These are phyloP conservation scores for Carpinus fangiana DNA, from an alignment of 306 rosid species.

Conservation along the genomic window DNA sequence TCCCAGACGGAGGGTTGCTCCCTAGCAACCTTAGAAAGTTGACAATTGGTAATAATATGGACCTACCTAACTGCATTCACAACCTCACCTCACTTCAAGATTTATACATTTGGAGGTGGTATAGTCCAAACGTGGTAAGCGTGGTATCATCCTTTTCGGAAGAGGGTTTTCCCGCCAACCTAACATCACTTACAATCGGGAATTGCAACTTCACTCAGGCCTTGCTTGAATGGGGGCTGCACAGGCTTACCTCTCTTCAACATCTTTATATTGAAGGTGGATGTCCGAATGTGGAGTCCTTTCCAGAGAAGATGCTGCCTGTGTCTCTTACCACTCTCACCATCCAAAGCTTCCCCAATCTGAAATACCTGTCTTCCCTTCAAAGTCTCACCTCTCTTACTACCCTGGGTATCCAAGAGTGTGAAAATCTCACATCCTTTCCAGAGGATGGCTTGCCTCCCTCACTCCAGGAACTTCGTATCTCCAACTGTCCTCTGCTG, in stretches of 20 bases:
- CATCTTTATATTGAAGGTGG: neutral
- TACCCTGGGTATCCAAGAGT: no score
- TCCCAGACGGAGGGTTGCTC: conserved; percentile 11
- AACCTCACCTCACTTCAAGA: conserved; percentile 11
- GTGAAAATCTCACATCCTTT: no score
- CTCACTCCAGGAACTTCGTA: no score
- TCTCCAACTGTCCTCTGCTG: no score
- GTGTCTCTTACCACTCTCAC: conserved; percentile 5
- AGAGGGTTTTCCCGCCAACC: conserved; percentile 17
- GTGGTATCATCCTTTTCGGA: neutral
- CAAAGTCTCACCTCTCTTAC: conserved; percentile 3
- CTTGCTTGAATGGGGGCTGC: conserved; percentile 10
- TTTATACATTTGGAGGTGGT: neutral
- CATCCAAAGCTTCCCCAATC: neutral
- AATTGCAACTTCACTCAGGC: neutral
- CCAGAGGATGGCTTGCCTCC: no score
- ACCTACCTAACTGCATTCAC: conserved; percentile 2
- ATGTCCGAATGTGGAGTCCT: conserved; percentile 5
- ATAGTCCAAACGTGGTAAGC: neutral
- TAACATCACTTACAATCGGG: neutral
- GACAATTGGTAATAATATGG: neutral
- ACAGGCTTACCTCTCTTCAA: conserved; percentile 23
- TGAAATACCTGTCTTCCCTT: conserved; percentile 6
- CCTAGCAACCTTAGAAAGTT: conserved; percentile 1
- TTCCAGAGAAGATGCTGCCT: conserved; percentile 18